Evolutionary conservation across 1,284 basidiomycete genomes (phyloP).

Genomic region (Ustilago tritici): DNA sequence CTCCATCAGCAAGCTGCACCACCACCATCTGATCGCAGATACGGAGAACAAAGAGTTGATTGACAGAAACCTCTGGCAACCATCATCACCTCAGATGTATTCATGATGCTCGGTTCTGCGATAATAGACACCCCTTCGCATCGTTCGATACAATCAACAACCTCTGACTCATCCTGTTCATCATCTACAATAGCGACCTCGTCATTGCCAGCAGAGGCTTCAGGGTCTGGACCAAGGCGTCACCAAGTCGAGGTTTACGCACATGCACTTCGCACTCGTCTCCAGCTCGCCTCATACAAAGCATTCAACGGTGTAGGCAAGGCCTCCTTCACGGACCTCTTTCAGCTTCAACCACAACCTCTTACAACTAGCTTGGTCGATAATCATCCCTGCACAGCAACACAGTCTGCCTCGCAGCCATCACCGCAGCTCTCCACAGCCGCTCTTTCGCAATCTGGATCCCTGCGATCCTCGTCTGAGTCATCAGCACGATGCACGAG

Average conservation of each 20-base stretch:
- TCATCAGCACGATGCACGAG: conserved; percentile 31
- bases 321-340: conserved; percentile 33
- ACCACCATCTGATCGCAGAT: not conserved
- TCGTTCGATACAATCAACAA: not conserved
- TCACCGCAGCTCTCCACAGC: conserved; percentile 21
- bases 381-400: conserved; percentile 12
- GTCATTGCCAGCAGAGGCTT: conserved; percentile 1
- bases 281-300: conserved; percentile 49
- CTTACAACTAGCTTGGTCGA: conserved; percentile 26
- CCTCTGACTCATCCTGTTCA: not conserved
- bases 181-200: conserved; percentile 6
- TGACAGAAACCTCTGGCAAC: not conserved
- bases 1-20: not conserved
- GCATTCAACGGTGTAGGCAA: conserved; percentile 41
- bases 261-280: conserved; percentile 46
- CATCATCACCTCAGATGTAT: not conserved
- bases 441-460: conserved; percentile 38
- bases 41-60: not conserved
- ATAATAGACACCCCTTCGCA: conserved; percentile 9
- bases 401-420: conserved; percentile 2
- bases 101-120: conserved; percentile 11
- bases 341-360: conserved; percentile 12
- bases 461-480: conserved; percentile 27
- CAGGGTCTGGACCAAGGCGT: conserved; percentile 13
- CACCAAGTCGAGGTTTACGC: conserved; percentile 49